These are phyloP conservation scores for Sugiyamaella neomexicana DNA, from an alignment of 1,139 yeast genomes.

Conservation along the genomic window DNA sequence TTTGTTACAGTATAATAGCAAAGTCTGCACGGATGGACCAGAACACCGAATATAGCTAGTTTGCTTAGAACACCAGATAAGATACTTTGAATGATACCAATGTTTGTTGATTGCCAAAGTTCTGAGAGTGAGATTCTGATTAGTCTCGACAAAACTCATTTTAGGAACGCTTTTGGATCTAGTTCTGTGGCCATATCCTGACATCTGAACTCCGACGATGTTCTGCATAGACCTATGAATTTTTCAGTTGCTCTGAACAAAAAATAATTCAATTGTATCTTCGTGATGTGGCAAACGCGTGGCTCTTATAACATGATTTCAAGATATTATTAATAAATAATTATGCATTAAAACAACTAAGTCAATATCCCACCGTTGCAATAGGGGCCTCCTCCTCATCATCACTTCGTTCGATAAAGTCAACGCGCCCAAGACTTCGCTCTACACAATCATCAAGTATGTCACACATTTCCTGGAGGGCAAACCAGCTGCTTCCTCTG, in stretches of 20 bases:
- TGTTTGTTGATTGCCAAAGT: constrained; percentile 23
- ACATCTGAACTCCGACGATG: constrained; percentile 40
- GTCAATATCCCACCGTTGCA: constrained; percentile 8
- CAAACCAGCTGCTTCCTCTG: constrained; percentile 24
- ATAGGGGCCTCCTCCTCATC: constrained; percentile 7
- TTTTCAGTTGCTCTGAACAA: too few species aligned
- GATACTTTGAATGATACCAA: constrained; percentile 25
- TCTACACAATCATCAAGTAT: constrained; percentile 30
- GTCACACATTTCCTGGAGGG: constrained; percentile 26
- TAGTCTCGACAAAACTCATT: constrained; percentile 22
- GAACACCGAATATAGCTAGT: constrained; percentile 24
- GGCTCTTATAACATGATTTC: too few species aligned
- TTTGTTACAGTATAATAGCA: too few species aligned
- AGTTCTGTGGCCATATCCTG: constrained; percentile 34
- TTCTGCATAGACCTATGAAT: too few species aligned
- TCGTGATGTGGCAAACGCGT: background rate
- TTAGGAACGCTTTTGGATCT: constrained; percentile 30
- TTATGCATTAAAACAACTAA: background rate
- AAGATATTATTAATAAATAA: constrained; percentile 2
- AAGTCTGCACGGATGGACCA: constrained; percentile 19
- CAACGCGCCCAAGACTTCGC: constrained; percentile 29
- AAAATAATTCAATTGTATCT: background rate
- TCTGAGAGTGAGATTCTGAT: constrained; percentile 27
- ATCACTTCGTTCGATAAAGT: constrained; percentile 19
- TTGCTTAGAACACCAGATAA: constrained; percentile 23